Conservation (phyloP, 345 rosid species). For the Jatropha curcas region DNA sequence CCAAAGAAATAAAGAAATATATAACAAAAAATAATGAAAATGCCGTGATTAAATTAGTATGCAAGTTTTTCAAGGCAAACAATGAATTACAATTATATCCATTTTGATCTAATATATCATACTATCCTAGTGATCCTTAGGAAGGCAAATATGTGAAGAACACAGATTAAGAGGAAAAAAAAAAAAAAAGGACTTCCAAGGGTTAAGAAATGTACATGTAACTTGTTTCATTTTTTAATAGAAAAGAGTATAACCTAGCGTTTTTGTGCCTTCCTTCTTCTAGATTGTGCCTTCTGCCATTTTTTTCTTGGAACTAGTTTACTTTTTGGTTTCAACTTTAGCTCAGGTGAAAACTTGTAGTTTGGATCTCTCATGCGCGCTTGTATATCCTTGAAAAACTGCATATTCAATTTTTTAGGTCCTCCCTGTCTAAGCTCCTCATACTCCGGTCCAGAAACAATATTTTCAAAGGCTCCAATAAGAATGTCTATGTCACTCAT, state of each 20-base stretch:
- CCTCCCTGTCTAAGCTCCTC: constrained; percentile 95
- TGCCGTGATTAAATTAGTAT: neutral
- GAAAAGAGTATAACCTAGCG: constrained; percentile 36
- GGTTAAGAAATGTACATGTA: neutral
- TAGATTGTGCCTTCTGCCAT: constrained; percentile 83
- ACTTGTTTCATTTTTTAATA: neutral
- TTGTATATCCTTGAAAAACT: constrained; percentile 95
- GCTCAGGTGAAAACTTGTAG: constrained; percentile 79
- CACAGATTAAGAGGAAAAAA: no score
- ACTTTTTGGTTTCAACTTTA: constrained; percentile 91
- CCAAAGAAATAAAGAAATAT: neutral
- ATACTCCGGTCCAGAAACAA: constrained; percentile 89
- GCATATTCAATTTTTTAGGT: constrained; percentile 81
- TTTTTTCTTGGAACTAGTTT: constrained; percentile 83
- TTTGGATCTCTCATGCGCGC: constrained; percentile 92
- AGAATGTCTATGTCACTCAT: constrained; percentile 86
- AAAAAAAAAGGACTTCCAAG: neutral
- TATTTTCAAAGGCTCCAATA: constrained; percentile 86
- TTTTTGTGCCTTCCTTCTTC: constrained; percentile 81
- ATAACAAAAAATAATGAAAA: neutral
- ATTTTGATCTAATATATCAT: neutral
- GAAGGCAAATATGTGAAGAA: neutral
- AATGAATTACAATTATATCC: neutral
- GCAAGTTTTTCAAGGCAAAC: neutral
- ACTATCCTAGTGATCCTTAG: neutral